A percentile compares a stretch with the other conserved stretches of the same genome.
Evolutionary conservation across 1,284 basidiomycete genomes (phyloP).

Genomic region (Sphaerobolus stellatus): DNA sequence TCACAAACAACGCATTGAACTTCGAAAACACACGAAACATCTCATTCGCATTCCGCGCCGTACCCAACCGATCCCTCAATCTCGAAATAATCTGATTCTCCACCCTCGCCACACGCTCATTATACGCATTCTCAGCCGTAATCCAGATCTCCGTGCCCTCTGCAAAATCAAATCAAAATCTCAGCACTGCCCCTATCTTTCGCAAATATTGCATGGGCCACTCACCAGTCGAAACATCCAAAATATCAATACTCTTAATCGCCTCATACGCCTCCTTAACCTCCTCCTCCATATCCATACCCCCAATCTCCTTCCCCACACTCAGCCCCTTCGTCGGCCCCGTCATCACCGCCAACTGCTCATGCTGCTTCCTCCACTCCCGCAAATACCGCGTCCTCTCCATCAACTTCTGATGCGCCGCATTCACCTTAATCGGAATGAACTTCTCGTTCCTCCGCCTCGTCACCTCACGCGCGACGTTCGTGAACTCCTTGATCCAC

Average conservation of each 20-base stretch:
- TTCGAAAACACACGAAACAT: conserved; percentile 99
- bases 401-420: conserved; percentile 90
- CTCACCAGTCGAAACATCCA: conserved; percentile 85
- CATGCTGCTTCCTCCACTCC: conserved; percentile 95
- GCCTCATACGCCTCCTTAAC: conserved; percentile 94
- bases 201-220: background rate
- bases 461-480: conserved; percentile 93
- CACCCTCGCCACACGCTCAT: conserved; percentile 94
- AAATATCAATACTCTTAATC: conserved; percentile 92
- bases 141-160: conserved; percentile 99
- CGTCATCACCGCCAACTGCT: conserved; percentile 97
- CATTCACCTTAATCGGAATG: conserved; percentile 94
- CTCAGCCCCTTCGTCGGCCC: conserved; percentile 86
- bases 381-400: conserved; percentile 86
- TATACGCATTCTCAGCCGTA: conserved; percentile 94
- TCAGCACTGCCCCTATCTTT: too few relatives aligned
- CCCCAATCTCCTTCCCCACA: conserved; percentile 70
- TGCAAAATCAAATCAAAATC: conserved; percentile 31
- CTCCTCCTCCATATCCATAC: conserved; percentile 97
- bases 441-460: conserved; percentile 92
- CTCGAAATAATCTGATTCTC: conserved; percentile 98
- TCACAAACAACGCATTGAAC: conserved; percentile 96
- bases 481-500: conserved; percentile 96
- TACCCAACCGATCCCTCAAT: conserved; percentile 89
- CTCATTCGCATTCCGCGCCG: conserved; percentile 95